These are phyloP conservation scores for Rhododendron ovatum DNA, from an alignment of 148 eudicot species.

Conservation along the genomic window DNA sequence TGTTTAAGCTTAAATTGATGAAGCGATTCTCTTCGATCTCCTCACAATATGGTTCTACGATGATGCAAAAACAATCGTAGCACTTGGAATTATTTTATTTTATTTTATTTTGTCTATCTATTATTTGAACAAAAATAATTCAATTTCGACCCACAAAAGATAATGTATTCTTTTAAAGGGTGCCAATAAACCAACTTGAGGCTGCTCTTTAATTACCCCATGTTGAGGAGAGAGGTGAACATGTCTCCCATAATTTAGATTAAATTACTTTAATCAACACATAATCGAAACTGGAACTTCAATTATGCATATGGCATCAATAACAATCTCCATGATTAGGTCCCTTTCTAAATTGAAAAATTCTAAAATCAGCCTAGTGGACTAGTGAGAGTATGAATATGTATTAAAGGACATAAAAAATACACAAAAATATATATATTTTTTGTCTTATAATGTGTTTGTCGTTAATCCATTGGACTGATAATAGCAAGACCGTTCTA, in stretches of 20 bases:
- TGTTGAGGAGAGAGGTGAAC: background rate
- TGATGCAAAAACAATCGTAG: background rate
- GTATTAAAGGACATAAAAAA: too few species aligned
- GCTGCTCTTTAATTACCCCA: background rate
- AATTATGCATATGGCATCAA: background rate
- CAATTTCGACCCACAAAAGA: background rate
- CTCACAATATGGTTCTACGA: background rate
- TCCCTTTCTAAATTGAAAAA: background rate
- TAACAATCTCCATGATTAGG: background rate
- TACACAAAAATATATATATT: too few species aligned
- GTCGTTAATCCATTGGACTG: too few species aligned
- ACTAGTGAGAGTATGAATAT: too few species aligned
- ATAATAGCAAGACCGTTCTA: background rate
- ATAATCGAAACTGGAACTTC: background rate
- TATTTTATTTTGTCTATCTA: background rate
- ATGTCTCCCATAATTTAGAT: background rate
- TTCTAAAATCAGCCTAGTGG: too few species aligned
- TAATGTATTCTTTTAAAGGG: background rate
- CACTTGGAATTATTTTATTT: background rate
- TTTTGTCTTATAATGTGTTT: too few species aligned
- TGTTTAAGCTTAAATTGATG: background rate
- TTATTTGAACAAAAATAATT: background rate
- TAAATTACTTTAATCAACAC: background rate
- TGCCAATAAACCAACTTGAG: background rate
- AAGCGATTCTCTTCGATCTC: background rate